These are phyloP conservation scores for Quaeritorhiza haematococci DNA, from an alignment of 371 early-diverging fungal species.

Conservation along the genomic window DNA sequence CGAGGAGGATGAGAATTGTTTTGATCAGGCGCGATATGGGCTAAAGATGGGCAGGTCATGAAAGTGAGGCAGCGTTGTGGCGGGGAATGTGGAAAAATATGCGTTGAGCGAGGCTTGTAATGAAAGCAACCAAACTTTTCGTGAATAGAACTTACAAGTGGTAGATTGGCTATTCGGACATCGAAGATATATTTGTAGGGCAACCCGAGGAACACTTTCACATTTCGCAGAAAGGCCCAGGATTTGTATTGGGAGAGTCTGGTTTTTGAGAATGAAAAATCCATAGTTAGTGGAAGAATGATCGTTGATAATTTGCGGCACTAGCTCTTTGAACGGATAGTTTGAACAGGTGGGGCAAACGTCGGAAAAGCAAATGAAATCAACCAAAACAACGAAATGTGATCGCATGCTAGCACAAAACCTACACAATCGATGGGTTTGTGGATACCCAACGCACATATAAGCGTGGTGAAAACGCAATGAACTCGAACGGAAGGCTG, in stretches of 20 bases:
- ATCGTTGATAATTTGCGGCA: too few species aligned
- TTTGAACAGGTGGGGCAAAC: too few species aligned
- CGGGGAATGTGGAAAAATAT: background rate
- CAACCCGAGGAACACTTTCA: slow-evolving; percentile 17
- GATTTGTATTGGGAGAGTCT: slow-evolving; percentile 16
- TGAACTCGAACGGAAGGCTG: too few species aligned
- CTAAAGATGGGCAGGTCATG: background rate
- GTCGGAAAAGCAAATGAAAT: too few species aligned
- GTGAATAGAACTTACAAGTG: slow-evolving; percentile 9
- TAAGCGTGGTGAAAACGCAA: too few species aligned
- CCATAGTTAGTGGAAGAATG: too few species aligned
- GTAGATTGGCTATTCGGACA: slow-evolving; percentile 12
- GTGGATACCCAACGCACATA: too few species aligned
- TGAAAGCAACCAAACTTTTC: background rate
- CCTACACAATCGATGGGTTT: too few species aligned
- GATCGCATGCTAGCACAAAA: too few species aligned
- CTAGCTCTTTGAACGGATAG: too few species aligned
- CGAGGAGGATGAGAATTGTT: slow-evolving; percentile 28
- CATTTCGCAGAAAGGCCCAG: slow-evolving; percentile 18
- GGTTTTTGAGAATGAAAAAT: too few species aligned
- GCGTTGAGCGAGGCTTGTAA: background rate
- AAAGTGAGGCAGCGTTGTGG: background rate
- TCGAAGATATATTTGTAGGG: slow-evolving; percentile 17
- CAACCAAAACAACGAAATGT: too few species aligned
- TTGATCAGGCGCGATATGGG: slow-evolving; percentile 32